Conservation (phyloP, 176 grass and related monocot species). For the Alopecurus myosuroides region DNA sequence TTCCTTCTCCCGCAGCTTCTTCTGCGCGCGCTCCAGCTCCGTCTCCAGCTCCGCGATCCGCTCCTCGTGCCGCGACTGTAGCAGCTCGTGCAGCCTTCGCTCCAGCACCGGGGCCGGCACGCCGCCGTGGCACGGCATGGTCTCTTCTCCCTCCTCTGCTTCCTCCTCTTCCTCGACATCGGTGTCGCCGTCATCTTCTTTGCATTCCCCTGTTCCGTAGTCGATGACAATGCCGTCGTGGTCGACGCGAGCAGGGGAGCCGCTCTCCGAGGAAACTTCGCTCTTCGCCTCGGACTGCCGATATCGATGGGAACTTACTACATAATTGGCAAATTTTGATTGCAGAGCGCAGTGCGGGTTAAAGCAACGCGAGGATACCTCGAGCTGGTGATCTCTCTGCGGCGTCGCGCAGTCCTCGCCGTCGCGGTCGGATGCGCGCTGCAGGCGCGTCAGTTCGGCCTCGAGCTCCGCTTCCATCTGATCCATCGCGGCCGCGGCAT, state of each 20-base stretch:
- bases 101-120: slow-evolving; percentile 68
- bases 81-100: slow-evolving; percentile 69
- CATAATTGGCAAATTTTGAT: not conserved
- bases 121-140: slow-evolving; percentile 23
- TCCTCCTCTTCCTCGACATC: not conserved
- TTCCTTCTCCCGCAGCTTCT: slow-evolving; percentile 62
- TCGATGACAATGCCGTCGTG: not conserved
- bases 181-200: not conserved
- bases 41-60: slow-evolving; percentile 81
- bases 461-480: slow-evolving; percentile 77
- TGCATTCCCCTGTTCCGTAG: not conserved
- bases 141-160: not conserved
- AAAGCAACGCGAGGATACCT: not conserved
- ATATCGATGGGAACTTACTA: not conserved
- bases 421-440: not conserved
- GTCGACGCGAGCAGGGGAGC: slow-evolving; percentile 1
- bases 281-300: slow-evolving; percentile 19
- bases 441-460: slow-evolving; percentile 49
- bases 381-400: not conserved
- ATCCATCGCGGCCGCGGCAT: slow-evolving; percentile 17
- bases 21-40: slow-evolving; percentile 51
- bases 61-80: slow-evolving; percentile 60
- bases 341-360: not conserved
- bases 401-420: not conserved
- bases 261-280: slow-evolving; percentile 1